Conservation (phyloP, 1,284 basidiomycete genomes). For the Somion occarium region DNA sequence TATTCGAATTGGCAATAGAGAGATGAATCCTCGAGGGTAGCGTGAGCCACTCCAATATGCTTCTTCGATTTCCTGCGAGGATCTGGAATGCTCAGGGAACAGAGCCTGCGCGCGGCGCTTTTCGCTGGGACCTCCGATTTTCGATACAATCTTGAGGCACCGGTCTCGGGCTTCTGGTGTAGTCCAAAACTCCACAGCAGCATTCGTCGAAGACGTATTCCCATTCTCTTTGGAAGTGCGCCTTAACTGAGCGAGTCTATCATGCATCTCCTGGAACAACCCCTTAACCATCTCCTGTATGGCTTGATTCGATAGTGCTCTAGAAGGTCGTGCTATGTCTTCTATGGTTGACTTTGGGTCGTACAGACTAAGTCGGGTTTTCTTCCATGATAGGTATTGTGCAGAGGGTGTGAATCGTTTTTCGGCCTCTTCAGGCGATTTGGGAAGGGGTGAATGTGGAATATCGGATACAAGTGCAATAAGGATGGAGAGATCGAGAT, state of each 20-base stretch:
- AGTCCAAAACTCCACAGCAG: slow-evolving; percentile 66
- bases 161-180: slow-evolving; percentile 68
- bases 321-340: slow-evolving; percentile 44
- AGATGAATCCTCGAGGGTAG: slow-evolving; percentile 43
- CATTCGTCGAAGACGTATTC: neutral
- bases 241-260: slow-evolving; percentile 31
- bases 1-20: slow-evolving; percentile 52
- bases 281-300: slow-evolving; percentile 70
- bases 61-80: slow-evolving; percentile 30
- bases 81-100: slow-evolving; percentile 30
- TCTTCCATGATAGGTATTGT: slow-evolving; percentile 56
- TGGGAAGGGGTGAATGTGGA: slow-evolving; percentile 67
- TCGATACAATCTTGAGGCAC: slow-evolving; percentile 63
- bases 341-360: slow-evolving; percentile 20
- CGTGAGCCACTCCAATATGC: slow-evolving; percentile 65
- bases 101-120: slow-evolving; percentile 53
- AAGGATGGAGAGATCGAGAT: slow-evolving; percentile 77
- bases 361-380: slow-evolving; percentile 30
- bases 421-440: slow-evolving; percentile 50
- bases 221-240: neutral
- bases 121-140: slow-evolving; percentile 66
- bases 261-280: slow-evolving; percentile 58
- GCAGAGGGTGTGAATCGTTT: slow-evolving; percentile 55
- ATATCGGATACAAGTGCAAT: slow-evolving; percentile 82
- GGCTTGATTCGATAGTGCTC: slow-evolving; percentile 60